Percentiles rank a stretch among this genome's conserved stretches.
Conservation (phyloP, 352 stramenopile species). For the Thalassiosira exigua region DNA sequence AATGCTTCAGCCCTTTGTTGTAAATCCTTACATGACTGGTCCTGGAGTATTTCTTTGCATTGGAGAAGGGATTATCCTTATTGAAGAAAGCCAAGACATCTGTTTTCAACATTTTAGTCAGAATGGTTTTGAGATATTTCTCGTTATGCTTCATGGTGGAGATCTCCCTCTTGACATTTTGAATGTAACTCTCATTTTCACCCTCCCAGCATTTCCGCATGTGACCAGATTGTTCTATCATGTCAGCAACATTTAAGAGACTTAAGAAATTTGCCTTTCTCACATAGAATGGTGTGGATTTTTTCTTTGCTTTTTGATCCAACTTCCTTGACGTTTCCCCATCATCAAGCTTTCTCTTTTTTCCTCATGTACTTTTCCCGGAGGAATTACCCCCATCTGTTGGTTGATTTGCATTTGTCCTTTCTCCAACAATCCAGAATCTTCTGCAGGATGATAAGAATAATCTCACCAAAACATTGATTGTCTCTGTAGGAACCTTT, state of each 20-base stretch:
- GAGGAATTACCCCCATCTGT: too few relatives aligned
- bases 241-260: constrained; percentile 4
- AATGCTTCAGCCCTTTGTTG: too few relatives aligned
- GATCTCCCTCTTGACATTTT: constrained; percentile 25
- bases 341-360: too few relatives aligned
- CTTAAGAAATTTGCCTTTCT: constrained; percentile 3
- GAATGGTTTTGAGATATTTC: constrained; percentile 4
- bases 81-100: constrained; percentile 3
- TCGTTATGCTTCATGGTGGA: constrained; percentile 10
- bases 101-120: constrained; percentile 5
- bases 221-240: constrained; percentile 6
- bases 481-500: not conserved
- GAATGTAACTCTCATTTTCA: constrained; percentile 22
- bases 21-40: not conserved
- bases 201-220: constrained; percentile 4
- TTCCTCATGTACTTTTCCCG: too few relatives aligned
- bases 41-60: constrained; percentile 8
- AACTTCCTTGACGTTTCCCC: too few relatives aligned
- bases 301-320: too few relatives aligned
- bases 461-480: not conserved
- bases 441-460: not conserved
- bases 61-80: constrained; percentile 10
- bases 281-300: constrained; percentile 1
- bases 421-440: too few relatives aligned
- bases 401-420: too few relatives aligned